A percentile compares a stretch with the other conserved stretches of the same genome.
Evolutionary conservation across 108 stramenopile genomes (phyloP).

Genomic region (Cyclotella choctawhatcheeana): DNA sequence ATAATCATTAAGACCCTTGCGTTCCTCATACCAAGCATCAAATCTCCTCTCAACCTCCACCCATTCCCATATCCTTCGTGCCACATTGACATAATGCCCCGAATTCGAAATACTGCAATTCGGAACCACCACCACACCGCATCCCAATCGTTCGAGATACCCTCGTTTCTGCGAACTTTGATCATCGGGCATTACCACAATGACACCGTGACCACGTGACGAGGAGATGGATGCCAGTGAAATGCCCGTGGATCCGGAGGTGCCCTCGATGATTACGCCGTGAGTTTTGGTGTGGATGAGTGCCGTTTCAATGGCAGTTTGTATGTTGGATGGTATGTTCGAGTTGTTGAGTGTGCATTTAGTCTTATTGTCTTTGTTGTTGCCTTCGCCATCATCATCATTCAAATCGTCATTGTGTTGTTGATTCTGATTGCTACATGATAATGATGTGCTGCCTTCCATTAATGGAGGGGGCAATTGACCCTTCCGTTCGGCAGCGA

Average conservation of each 20-base stretch:
- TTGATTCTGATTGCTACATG: too few relatives aligned
- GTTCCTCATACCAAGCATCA: slow-evolving; percentile 41
- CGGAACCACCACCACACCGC: slow-evolving; percentile 83
- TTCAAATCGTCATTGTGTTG: neutral
- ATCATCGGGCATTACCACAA: slow-evolving; percentile 97
- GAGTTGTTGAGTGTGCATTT: neutral
- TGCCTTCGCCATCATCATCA: too few relatives aligned
- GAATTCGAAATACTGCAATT: slow-evolving; percentile 92
- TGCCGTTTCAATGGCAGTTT: slow-evolving; percentile 55
- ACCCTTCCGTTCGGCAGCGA: slow-evolving; percentile 66
- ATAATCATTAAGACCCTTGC: neutral
- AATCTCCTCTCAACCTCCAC: slow-evolving; percentile 51
- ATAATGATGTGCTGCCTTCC: too few relatives aligned
- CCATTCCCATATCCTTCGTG: slow-evolving; percentile 62
- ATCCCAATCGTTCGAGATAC: slow-evolving; percentile 78
- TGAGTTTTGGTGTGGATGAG: slow-evolving; percentile 63
- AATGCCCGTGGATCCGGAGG: slow-evolving; percentile 96
- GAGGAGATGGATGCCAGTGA: slow-evolving; percentile 86
- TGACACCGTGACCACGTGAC: slow-evolving; percentile 82
- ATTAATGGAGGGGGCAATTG: slow-evolving; percentile 58
- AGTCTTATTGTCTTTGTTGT: neutral
- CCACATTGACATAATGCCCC: slow-evolving; percentile 94
- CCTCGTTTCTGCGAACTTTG: slow-evolving; percentile 87
- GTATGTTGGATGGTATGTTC: slow-evolving; percentile 28
- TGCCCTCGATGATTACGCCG: slow-evolving; percentile 94